Percentiles rank a stretch among this genome's conserved stretches.
Conservation (phyloP, 1,284 basidiomycete species). For the Marasmius fiardii region DNA sequence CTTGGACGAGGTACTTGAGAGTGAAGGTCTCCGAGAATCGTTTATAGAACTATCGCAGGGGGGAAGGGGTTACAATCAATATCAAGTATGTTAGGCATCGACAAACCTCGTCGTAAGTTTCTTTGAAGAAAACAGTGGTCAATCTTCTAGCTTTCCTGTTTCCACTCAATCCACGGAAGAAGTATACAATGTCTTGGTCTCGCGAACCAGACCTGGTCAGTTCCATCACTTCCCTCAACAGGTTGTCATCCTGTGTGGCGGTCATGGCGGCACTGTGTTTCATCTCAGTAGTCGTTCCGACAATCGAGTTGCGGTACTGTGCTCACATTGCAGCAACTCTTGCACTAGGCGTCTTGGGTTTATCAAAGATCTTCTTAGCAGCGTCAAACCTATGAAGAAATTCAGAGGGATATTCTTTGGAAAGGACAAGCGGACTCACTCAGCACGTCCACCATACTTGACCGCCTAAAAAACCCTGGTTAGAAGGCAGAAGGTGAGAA, state of each 20-base stretch:
- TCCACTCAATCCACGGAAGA: conserved; percentile 38
- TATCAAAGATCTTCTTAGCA: conserved; percentile 67
- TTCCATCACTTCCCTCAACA: conserved; percentile 57
- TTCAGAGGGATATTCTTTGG: not conserved
- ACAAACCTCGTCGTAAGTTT: conserved; percentile 58
- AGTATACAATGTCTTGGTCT: conserved; percentile 66
- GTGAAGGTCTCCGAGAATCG: conserved; percentile 9
- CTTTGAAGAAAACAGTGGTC: conserved; percentile 37
- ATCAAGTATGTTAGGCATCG: not conserved
- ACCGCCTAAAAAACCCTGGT: conserved; percentile 56
- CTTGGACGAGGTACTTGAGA: conserved; percentile 11
- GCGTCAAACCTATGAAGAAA: conserved; percentile 44
- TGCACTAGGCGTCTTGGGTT: conserved; percentile 71
- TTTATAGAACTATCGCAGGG: conserved; percentile 4
- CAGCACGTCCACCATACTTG: conserved; percentile 70
- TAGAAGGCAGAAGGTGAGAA: no score
- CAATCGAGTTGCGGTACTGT: not conserved
- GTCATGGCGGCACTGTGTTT: conserved; percentile 37
- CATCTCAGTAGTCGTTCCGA: conserved; percentile 32
- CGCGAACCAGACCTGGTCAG: conserved; percentile 54
- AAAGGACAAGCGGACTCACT: conserved; percentile 37
- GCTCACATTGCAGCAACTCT: conserved; percentile 57
- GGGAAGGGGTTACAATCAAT: not conserved
- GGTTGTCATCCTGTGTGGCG: conserved; percentile 37
- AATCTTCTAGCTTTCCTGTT: conserved; percentile 45